These are phyloP conservation scores for Aspergillus luchuensis DNA, from an alignment of 2,329 filamentous ascomycete species.

Conservation along the genomic window DNA sequence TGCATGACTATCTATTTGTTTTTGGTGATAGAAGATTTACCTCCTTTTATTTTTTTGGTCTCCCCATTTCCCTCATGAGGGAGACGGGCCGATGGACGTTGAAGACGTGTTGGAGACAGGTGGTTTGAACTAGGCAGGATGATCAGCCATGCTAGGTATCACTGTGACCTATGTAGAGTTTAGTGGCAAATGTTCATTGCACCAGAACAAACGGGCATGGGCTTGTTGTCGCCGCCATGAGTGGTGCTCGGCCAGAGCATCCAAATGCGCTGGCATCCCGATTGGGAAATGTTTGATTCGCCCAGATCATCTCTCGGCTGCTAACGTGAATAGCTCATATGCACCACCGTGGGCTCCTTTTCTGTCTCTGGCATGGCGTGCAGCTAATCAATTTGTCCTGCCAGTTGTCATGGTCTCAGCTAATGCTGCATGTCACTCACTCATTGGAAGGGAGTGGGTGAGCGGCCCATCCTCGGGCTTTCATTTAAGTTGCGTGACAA, in stretches of 20 bases:
- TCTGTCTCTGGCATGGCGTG: no score
- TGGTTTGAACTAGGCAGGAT: not conserved
- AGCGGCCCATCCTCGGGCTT: no score
- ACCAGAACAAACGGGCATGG: not conserved
- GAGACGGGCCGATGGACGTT: not conserved
- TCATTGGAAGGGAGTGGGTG: no score
- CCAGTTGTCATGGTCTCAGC: no score
- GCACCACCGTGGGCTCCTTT: not conserved
- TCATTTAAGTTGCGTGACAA: no score
- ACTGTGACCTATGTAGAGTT: no score
- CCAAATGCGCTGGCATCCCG: not conserved
- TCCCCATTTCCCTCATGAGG: no score
- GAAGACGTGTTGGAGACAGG: not conserved
- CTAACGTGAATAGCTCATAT: not conserved
- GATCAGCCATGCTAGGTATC: not conserved
- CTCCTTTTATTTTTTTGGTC: not conserved
- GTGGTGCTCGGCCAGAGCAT: not conserved
- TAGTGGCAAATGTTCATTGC: not conserved
- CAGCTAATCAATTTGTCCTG: no score
- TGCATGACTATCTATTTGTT: not conserved
- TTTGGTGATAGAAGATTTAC: not conserved
- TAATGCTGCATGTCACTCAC: no score
- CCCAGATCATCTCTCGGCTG: not conserved
- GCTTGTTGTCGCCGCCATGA: not conserved
- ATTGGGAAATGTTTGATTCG: not conserved